These are phyloP conservation scores for Russula sp. DNA, from an alignment of 768 basidiomycete genomes.

Conservation along the genomic window DNA sequence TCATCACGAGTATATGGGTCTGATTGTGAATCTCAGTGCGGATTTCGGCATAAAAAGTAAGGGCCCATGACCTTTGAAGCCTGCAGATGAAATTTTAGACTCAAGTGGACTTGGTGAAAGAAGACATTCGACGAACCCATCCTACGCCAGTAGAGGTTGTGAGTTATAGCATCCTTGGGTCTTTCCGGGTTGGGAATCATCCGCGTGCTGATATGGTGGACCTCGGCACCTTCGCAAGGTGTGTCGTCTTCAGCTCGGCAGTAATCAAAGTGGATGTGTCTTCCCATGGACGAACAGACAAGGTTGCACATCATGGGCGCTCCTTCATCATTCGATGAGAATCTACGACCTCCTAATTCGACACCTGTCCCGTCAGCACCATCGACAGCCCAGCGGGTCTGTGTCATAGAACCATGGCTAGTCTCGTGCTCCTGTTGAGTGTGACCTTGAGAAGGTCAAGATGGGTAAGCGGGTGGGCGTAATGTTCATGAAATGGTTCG, in stretches of 20 bases:
- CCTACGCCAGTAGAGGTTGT: constrained; percentile 52
- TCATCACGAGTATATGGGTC: constrained; percentile 61
- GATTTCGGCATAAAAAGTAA: neutral
- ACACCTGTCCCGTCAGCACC: constrained; percentile 43
- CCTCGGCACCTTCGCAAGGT: constrained; percentile 39
- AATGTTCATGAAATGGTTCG: neutral
- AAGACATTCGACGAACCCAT: constrained; percentile 37
- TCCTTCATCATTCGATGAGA: too few relatives aligned
- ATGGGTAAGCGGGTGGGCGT: neutral
- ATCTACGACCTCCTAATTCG: constrained; percentile 52
- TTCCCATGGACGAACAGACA: constrained; percentile 47
- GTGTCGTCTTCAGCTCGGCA: constrained; percentile 39
- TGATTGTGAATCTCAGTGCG: constrained; percentile 17
- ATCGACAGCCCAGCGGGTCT: constrained; percentile 51
- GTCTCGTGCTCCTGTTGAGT: constrained; percentile 58
- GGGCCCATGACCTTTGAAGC: constrained; percentile 43
- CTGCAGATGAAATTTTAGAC: constrained; percentile 29
- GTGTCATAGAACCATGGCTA: constrained; percentile 57
- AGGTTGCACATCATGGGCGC: constrained; percentile 61
- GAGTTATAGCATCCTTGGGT: constrained; percentile 50
- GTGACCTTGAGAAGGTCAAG: constrained; percentile 39
- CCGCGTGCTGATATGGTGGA: constrained; percentile 41
- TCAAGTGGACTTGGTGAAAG: neutral
- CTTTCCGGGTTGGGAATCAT: constrained; percentile 43
- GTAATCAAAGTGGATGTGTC: constrained; percentile 53